Evolutionary conservation across 805 yeast species (phyloP).

Genomic region (Zygosaccharomyces bailii): DNA sequence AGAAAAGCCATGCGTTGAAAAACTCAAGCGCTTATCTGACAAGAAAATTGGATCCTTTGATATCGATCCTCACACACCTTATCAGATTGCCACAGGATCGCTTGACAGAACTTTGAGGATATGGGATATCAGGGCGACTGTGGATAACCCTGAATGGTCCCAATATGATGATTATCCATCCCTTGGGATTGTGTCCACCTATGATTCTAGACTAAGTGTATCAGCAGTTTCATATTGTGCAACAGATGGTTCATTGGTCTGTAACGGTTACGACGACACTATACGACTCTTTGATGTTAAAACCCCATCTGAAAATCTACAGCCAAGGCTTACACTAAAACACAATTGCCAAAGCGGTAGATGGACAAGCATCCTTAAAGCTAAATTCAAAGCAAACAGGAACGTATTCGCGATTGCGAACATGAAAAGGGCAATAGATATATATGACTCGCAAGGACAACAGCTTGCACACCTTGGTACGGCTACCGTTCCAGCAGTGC

Average conservation of each 20-base stretch:
- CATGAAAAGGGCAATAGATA: conserved; percentile 85
- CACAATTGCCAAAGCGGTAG: conserved; percentile 97
- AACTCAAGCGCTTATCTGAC: conserved; percentile 66
- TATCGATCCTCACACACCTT: conserved; percentile 62
- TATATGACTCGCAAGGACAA: conserved; percentile 71
- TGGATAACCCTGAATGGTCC: conserved; percentile 50
- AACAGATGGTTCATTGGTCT: conserved; percentile 63
- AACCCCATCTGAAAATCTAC: conserved; percentile 37
- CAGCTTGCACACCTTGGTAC: conserved; percentile 75
- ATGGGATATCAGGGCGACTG: conserved; percentile 75
- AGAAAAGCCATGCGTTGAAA: conserved; percentile 34
- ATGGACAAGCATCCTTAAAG: conserved; percentile 90
- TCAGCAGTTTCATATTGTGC: conserved; percentile 79
- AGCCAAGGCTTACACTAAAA: conserved; percentile 60
- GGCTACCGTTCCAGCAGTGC: conserved; percentile 92
- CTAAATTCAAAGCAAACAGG: conserved; percentile 73
- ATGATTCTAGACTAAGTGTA: conserved; percentile 71
- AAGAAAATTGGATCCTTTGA: conserved; percentile 90
- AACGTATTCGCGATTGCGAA: conserved; percentile 90
- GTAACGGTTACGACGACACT: conserved; percentile 91
- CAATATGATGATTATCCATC: conserved; percentile 46
- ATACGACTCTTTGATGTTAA: conserved; percentile 63
- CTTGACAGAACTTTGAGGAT: conserved; percentile 78
- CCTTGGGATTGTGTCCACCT: conserved; percentile 48
- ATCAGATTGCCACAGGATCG: conserved; percentile 82